Conservation (phyloP, 495 filamentous ascomycete species). For the Tuber brumale region DNA sequence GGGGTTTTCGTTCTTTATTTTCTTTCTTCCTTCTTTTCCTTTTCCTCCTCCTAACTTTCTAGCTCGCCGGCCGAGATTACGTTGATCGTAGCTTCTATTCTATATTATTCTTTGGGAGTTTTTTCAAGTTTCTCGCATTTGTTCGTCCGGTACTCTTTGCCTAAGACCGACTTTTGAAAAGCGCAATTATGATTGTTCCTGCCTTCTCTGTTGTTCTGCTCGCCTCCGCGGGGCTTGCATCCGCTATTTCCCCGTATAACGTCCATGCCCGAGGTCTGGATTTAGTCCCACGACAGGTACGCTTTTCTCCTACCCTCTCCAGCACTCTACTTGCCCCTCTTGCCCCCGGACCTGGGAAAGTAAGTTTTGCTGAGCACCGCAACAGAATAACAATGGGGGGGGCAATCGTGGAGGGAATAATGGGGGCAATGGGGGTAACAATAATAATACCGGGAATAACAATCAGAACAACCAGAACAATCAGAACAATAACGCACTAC, state of each 20-base stretch:
- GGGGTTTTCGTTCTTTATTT: conserved; percentile 37
- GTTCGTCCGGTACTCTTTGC: conserved; percentile 1
- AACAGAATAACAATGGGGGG: conserved; percentile 14
- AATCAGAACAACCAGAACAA: conserved; percentile 15
- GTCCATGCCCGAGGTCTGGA: conserved; percentile 12
- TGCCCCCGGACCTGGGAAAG: not conserved
- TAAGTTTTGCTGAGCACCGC: not conserved
- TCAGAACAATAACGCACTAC: not conserved
- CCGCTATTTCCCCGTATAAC: conserved; percentile 28
- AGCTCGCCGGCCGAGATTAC: conserved; percentile 42
- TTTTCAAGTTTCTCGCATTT: conserved; percentile 18
- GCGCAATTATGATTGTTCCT: conserved; percentile 32
- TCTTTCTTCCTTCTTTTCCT: conserved; percentile 24
- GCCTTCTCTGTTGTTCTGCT: conserved; percentile 32
- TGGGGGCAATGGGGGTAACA: conserved; percentile 4
- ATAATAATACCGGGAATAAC: conserved; percentile 8
- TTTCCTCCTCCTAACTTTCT: conserved; percentile 10
- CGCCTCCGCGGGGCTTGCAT: conserved; percentile 27
- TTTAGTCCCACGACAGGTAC: conserved; percentile 33
- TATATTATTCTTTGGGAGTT: conserved; percentile 12
- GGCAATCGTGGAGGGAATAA: conserved; percentile 13
- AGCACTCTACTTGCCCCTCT: not conserved
- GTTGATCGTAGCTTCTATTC: conserved; percentile 39
- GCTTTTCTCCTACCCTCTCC: not conserved
- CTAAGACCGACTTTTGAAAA: conserved; percentile 9